These are phyloP conservation scores for Tricholoma saponaceum DNA, from an alignment of 768 basidiomycete genomes.

Conservation along the genomic window DNA sequence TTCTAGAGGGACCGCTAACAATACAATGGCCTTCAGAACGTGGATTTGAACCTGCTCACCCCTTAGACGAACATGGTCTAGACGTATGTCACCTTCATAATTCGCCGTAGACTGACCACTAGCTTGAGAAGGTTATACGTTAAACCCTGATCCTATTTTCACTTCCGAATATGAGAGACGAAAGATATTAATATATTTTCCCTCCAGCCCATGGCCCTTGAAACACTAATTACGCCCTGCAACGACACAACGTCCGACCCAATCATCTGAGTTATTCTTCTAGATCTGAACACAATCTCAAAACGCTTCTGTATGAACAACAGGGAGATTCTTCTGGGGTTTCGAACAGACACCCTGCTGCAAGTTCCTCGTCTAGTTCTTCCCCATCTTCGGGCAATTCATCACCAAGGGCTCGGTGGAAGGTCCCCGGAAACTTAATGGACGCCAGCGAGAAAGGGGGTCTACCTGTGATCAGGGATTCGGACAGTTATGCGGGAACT, in stretches of 20 bases:
- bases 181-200: neutral
- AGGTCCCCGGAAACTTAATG: slow-evolving; percentile 53
- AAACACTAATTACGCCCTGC: slow-evolving; percentile 43
- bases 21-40: neutral
- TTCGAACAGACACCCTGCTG: slow-evolving; percentile 11
- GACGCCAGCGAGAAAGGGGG: slow-evolving; percentile 63
- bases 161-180: too few relatives aligned
- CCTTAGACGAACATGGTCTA: neutral
- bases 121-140: too few relatives aligned
- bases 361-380: slow-evolving; percentile 7
- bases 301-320: slow-evolving; percentile 2
- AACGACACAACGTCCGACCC: slow-evolving; percentile 36
- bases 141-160: too few relatives aligned
- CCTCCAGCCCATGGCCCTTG: slow-evolving; percentile 43
- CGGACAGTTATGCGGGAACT: neutral
- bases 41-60: neutral
- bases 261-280: too few relatives aligned
- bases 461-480: slow-evolving; percentile 35
- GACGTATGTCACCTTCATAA: neutral
- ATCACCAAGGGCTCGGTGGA: slow-evolving; percentile 21
- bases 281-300: slow-evolving; percentile 10
- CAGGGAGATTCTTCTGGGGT: slow-evolving; percentile 2
- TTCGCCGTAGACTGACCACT: neutral
- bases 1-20: neutral
- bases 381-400: neutral